These are phyloP conservation scores for Boletus pseudo-olivaceus DNA, from an alignment of 768 basidiomycete genomes.

Conservation along the genomic window DNA sequence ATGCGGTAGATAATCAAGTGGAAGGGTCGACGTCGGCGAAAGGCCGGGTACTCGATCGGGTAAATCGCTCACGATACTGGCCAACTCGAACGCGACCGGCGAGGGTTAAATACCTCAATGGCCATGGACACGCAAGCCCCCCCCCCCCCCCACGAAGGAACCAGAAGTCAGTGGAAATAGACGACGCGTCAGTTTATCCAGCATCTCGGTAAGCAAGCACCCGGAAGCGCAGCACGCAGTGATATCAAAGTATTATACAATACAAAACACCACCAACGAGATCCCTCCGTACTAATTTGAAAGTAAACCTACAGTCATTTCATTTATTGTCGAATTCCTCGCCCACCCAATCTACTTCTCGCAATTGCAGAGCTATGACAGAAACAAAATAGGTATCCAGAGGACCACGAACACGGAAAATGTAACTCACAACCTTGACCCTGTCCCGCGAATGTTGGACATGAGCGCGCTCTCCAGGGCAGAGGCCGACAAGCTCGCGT, in stretches of 20 bases:
- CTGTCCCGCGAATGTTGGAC: slow-evolving; percentile 66
- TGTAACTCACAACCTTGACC: slow-evolving; percentile 65
- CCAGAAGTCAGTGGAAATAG: slow-evolving; percentile 21
- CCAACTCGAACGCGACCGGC: background rate
- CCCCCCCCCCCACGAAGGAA: slow-evolving; percentile 15
- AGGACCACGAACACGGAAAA: background rate
- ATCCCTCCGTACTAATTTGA: background rate
- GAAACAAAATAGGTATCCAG: background rate
- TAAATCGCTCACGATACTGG: background rate
- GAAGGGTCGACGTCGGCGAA: background rate
- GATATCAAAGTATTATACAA: slow-evolving; percentile 3
- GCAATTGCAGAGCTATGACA: slow-evolving; percentile 33
- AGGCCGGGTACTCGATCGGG: slow-evolving; percentile 20
- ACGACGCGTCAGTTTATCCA: slow-evolving; percentile 15
- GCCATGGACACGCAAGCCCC: slow-evolving; percentile 18
- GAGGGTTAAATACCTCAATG: slow-evolving; percentile 12
- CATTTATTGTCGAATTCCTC: slow-evolving; percentile 28
- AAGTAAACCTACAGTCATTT: background rate
- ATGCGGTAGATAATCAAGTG: slow-evolving; percentile 4
- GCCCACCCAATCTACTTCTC: slow-evolving; percentile 29
- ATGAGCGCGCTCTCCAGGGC: slow-evolving; percentile 76
- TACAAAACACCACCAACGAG: background rate
- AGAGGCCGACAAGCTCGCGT: slow-evolving; percentile 73
- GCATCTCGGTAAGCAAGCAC: slow-evolving; percentile 12
- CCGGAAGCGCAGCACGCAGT: background rate